Conservation (phyloP, 176 grass and related monocot species). For the Otatea glauca region DNA sequence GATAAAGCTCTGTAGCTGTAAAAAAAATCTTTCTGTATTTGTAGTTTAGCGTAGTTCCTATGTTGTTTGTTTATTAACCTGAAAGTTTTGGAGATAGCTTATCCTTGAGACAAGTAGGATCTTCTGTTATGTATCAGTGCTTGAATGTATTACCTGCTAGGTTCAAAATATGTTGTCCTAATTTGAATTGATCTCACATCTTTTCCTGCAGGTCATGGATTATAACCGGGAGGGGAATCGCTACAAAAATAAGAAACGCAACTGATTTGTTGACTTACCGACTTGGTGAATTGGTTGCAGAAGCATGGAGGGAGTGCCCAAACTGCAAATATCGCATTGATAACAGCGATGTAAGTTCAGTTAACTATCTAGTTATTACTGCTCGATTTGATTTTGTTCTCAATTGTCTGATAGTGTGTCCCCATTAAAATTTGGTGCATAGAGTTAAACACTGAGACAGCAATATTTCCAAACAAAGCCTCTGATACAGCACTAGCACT, state of each 20-base stretch:
- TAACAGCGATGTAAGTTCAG: conserved; percentile 63
- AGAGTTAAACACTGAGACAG: not conserved
- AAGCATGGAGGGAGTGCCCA: conserved; percentile 62
- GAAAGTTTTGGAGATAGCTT: not conserved
- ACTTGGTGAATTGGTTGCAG: conserved; percentile 50
- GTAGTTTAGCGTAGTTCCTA: not conserved
- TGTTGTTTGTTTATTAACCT: not conserved
- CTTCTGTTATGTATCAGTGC: not conserved
- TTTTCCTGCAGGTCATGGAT: conserved; percentile 70
- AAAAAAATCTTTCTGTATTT: not conserved
- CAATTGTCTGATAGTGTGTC: not conserved
- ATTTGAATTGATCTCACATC: not conserved
- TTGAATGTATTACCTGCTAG: not conserved
- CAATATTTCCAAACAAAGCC: not conserved
- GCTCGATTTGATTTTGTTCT: not conserved
- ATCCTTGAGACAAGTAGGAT: not conserved
- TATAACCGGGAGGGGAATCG: conserved; percentile 54
- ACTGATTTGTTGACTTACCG: conserved; percentile 14
- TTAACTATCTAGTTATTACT: not conserved
- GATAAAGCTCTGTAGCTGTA: not conserved
- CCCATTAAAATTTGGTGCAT: not conserved
- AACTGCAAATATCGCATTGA: conserved; percentile 59
- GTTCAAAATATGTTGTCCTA: not conserved
- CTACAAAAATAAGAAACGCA: conserved; percentile 58
- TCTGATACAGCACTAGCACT: not conserved